A percentile compares a stretch with the other conserved stretches of the same genome.
Evolutionary conservation across 1,139 yeast species (phyloP).

Genomic region (Candida gigantensis): DNA sequence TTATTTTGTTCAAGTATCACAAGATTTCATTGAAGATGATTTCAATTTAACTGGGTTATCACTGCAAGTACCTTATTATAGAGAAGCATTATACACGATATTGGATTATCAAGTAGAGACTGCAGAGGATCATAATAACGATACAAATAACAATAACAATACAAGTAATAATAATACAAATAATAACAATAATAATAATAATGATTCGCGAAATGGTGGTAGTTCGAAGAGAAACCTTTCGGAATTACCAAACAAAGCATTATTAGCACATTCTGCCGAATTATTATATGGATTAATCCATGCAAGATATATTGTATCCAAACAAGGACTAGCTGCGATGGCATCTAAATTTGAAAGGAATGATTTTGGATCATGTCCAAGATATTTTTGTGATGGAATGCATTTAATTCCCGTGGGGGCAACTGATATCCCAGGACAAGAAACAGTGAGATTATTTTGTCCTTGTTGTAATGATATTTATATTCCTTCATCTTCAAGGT

Average conservation of each 20-base stretch:
- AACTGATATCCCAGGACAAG: slow-evolving; percentile 87
- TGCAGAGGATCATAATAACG: slow-evolving; percentile 44
- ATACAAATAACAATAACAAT: no score
- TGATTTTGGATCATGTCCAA: slow-evolving; percentile 90
- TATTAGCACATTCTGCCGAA: slow-evolving; percentile 89
- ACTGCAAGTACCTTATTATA: slow-evolving; percentile 82
- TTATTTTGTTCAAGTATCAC: slow-evolving; percentile 88
- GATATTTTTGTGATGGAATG: slow-evolving; percentile 90
- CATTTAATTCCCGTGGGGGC: slow-evolving; percentile 90
- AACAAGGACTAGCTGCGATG: slow-evolving; percentile 90
- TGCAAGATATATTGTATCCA: slow-evolving; percentile 85
- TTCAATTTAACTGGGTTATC: slow-evolving; percentile 90
- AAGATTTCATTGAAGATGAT: slow-evolving; percentile 94
- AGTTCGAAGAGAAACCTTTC: slow-evolving; percentile 17
- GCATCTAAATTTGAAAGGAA: slow-evolving; percentile 91
- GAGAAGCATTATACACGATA: slow-evolving; percentile 89
- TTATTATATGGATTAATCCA: slow-evolving; percentile 90
- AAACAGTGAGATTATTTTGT: slow-evolving; percentile 88
- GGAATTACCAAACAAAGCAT: slow-evolving; percentile 67
- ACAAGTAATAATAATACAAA: no score
- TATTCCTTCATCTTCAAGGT: slow-evolving; percentile 81
- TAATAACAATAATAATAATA: slow-evolving; percentile 1
- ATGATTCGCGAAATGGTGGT: slow-evolving; percentile 3
- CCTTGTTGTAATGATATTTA: slow-evolving; percentile 94
- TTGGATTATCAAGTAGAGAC: slow-evolving; percentile 80